Percentiles rank a stretch among this genome's conserved stretches.
Conservation (phyloP, 192 early-diverging fungal species). For the Oehlia diaphana region DNA sequence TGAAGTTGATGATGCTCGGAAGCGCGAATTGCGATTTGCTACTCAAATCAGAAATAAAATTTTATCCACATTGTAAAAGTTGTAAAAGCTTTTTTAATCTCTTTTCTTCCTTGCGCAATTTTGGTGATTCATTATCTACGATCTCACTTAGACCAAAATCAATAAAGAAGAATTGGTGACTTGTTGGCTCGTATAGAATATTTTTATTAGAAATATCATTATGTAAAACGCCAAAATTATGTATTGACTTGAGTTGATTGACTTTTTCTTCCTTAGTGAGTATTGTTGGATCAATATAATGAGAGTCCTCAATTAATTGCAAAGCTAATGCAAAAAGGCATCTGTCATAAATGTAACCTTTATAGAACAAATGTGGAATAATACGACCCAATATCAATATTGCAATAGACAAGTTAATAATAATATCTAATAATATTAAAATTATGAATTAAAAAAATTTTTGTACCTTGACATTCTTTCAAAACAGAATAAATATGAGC, state of each 20-base stretch:
- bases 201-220: neutral
- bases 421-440: neutral
- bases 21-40: too few species aligned
- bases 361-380: slow-evolving; percentile 19
- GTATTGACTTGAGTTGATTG: slow-evolving; percentile 16
- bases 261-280: slow-evolving; percentile 14
- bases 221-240: slow-evolving; percentile 7
- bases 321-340: slow-evolving; percentile 11
- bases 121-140: too few species aligned
- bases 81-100: too few species aligned
- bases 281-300: neutral
- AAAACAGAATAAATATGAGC: slow-evolving; percentile 16
- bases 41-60: too few species aligned
- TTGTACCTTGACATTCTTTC: slow-evolving; percentile 18
- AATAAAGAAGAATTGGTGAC: slow-evolving; percentile 10
- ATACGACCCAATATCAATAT: slow-evolving; percentile 13
- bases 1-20: too few species aligned
- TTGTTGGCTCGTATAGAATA: slow-evolving; percentile 15
- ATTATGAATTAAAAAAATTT: slow-evolving; percentile 9
- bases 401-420: slow-evolving; percentile 26
- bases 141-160: neutral
- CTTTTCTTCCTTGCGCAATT: too few species aligned
- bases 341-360: slow-evolving; percentile 10
- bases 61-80: too few species aligned
- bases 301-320: slow-evolving; percentile 2